A percentile compares a stretch with the other conserved stretches of the same genome.
Conservation (phyloP, 2,329 filamentous ascomycete species). For the Nemania sp. region DNA sequence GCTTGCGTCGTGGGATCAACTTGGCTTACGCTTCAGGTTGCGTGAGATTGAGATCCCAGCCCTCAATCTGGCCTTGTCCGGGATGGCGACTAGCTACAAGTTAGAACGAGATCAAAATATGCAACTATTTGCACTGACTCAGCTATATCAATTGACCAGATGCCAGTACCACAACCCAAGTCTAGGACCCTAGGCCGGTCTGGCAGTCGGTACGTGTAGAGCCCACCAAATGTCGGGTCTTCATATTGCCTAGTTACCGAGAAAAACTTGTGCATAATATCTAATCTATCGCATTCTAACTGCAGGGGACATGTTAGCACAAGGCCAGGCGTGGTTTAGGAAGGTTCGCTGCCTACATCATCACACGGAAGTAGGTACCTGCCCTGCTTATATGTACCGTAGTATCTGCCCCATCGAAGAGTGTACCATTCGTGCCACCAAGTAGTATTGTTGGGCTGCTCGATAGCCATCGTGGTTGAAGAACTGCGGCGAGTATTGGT, state of each 20-base stretch:
- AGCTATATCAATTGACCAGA: slow-evolving; percentile 90
- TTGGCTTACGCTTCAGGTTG: slow-evolving; percentile 53
- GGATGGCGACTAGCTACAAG: slow-evolving; percentile 41
- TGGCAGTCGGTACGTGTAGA: slow-evolving; percentile 54
- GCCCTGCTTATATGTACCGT: slow-evolving; percentile 74
- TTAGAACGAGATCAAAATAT: slow-evolving; percentile 24
- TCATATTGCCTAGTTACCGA: slow-evolving; percentile 68
- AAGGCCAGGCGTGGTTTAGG: neutral
- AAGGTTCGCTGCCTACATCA: slow-evolving; percentile 63
- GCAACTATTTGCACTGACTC: slow-evolving; percentile 64
- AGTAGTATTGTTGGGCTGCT: slow-evolving; percentile 21
- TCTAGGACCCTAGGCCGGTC: slow-evolving; percentile 65
- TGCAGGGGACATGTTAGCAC: slow-evolving; percentile 51
- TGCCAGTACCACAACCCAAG: slow-evolving; percentile 87
- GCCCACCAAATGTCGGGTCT: slow-evolving; percentile 39
- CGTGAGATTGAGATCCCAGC: slow-evolving; percentile 55
- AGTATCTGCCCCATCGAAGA: slow-evolving; percentile 61
- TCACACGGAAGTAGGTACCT: slow-evolving; percentile 84
- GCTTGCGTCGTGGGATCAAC: neutral
- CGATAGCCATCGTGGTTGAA: slow-evolving; percentile 29
- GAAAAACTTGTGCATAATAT: slow-evolving; percentile 85
- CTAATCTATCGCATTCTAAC: slow-evolving; percentile 80
- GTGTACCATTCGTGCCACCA: slow-evolving; percentile 62
- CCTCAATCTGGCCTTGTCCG: slow-evolving; percentile 49
- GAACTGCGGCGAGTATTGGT: slow-evolving; percentile 22